A percentile compares a stretch with the other conserved stretches of the same genome.
Conservation (phyloP, 2,329 filamentous ascomycete genomes). For the Aquanectria penicillioides region DNA sequence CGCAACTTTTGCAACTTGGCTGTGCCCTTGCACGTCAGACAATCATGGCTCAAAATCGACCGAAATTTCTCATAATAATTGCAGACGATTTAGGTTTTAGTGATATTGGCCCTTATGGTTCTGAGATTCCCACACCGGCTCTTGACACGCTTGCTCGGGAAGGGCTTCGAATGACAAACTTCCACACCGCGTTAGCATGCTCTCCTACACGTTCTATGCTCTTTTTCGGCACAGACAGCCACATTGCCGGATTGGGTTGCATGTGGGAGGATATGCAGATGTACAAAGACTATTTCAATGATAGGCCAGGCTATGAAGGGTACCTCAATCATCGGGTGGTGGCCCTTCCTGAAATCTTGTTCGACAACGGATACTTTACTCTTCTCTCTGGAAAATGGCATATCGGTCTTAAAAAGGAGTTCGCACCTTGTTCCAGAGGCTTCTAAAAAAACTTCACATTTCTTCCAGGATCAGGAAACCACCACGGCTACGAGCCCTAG, state of each 20-base stretch:
- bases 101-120: slow-evolving; percentile 54
- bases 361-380: background rate
- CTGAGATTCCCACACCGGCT: slow-evolving; percentile 66
- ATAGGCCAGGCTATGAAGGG: slow-evolving; percentile 54
- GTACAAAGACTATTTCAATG: slow-evolving; percentile 32
- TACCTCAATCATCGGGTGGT: slow-evolving; percentile 7
- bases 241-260: slow-evolving; percentile 60
- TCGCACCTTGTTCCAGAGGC: slow-evolving; percentile 38
- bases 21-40: background rate
- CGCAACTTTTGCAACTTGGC: too few relatives aligned
- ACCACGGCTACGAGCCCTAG: slow-evolving; percentile 63
- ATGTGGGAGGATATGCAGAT: slow-evolving; percentile 19
- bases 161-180: slow-evolving; percentile 65
- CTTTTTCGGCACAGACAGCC: slow-evolving; percentile 67
- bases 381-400: slow-evolving; percentile 4
- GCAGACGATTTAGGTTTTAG: slow-evolving; percentile 43
- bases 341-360: background rate
- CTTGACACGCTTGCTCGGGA: slow-evolving; percentile 59
- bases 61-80: slow-evolving; percentile 42
- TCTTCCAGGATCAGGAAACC: slow-evolving; percentile 57
- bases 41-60: slow-evolving; percentile 20
- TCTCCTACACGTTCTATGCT: slow-evolving; percentile 69
- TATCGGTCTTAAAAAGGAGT: background rate
- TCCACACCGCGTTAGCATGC: slow-evolving; percentile 67
- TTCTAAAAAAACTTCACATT: slow-evolving; percentile 54